Base-by-base conservation (phyloP, 2,329 filamentous ascomycete species). In the Phaeosphaeria sp. region DNA sequence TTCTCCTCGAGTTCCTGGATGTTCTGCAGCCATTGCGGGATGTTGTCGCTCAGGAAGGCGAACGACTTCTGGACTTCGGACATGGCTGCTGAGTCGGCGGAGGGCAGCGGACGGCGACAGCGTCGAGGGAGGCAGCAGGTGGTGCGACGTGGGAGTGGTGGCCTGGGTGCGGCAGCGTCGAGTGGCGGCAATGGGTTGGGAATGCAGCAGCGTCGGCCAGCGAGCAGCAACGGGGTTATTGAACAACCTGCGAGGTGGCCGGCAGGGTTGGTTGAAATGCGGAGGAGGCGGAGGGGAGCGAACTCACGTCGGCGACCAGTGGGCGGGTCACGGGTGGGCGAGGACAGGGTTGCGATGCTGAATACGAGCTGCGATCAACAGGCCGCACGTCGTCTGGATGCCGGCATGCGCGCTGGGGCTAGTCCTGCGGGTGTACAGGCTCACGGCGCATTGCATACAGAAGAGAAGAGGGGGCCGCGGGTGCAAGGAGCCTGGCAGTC, bases 1-100 rank as follows among this genome's bases (percentile, higher is more conserved):
- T 74, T 76, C 21, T 67, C 64, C 48, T 75, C 67, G 9, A 78
- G 59, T 13, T 62, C 63, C 20, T 67, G 55, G n/a, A 78, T 55
- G 44, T 73, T 66, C 53, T 68, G 64, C 51, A 77, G 64, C 77
- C 77, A 79, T 68, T 71, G 60, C 13, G 77, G 75, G 33, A 78
- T 71, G 53, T 69, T 76, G 39, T 78, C 75, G 42, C 74, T 69
- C 33, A 79, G 68, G 56, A 66, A 78, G 11, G 65, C 65, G 57
- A 79, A 78, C 24, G 74, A 67, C 63, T 74, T 75, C 44, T 74
- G 67, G 27, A 74, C 72, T 44, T 78, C 76, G 27, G 75, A 71
- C 77, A 79, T 79, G 63, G 54, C 63, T 57, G 63, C n/a, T 45
- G n/a, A 13, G 48, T 25, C 17, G 36, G n/a, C 11, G 47, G 30